Percentiles rank a stretch among this genome's conserved stretches.
phyloP scores from a whole-genome alignment of 768 basidiomycete species.

The Sarcomyxa edulis region DNA sequence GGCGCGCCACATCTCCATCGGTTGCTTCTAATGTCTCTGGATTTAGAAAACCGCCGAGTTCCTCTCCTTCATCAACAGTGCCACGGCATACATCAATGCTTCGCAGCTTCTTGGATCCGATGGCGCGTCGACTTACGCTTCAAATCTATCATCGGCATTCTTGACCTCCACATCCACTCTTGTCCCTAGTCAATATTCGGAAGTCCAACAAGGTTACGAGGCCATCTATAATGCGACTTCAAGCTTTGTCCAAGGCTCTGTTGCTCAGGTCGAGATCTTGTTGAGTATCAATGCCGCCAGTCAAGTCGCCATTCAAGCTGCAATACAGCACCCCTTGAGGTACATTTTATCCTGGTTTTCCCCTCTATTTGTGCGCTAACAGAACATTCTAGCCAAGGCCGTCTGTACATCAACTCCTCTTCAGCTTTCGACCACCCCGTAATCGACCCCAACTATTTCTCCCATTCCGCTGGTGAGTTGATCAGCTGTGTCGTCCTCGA shows the following conservation, averaged over 20 bases:
- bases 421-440: constrained; percentile 54
- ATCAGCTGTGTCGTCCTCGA: constrained; percentile 16
- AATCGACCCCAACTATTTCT: constrained; percentile 65
- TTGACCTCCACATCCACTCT: constrained; percentile 34
- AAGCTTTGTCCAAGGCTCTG: constrained; percentile 31
- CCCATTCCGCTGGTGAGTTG: constrained; percentile 48
- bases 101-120: constrained; percentile 31
- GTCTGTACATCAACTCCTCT: constrained; percentile 52
- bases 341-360: too few species aligned
- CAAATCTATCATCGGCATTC: constrained; percentile 26
- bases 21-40: not conserved
- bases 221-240: constrained; percentile 45
- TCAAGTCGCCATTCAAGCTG: constrained; percentile 53
- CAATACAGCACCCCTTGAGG: constrained; percentile 60
- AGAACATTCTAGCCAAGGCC: too few species aligned
- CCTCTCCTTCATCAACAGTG: constrained; percentile 47
- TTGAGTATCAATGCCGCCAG: constrained; percentile 31
- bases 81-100: constrained; percentile 44
- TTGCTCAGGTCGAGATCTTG: constrained; percentile 57
- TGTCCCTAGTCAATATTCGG: too few species aligned
- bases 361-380: too few species aligned
- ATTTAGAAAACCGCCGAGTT: constrained; percentile 15
- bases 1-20: not conserved
- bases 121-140: constrained; percentile 25
- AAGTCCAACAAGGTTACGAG: constrained; percentile 49